Percentiles rank a stretch among this genome's conserved stretches.
phyloP scores from a whole-genome alignment of 306 rosid species.

The Phaseolus lunatus region DNA sequence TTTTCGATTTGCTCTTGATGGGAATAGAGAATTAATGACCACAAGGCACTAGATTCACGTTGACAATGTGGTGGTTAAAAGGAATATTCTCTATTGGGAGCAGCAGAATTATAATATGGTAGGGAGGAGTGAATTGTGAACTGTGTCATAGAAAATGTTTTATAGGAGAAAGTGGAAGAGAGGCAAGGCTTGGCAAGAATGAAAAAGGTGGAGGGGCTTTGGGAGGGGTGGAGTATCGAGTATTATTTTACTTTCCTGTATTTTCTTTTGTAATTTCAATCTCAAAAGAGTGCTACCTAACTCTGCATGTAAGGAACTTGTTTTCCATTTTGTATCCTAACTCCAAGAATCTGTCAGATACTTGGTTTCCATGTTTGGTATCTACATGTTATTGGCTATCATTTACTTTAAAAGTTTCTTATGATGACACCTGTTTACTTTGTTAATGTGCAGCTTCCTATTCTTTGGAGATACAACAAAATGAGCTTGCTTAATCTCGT shows the following conservation, averaged over 20 bases:
- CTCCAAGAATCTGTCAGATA: background rate
- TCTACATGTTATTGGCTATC: conserved; percentile 16
- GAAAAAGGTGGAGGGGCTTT: background rate
- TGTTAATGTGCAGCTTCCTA: conserved; percentile 74
- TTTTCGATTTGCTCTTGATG: background rate
- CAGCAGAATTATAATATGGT: background rate
- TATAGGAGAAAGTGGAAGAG: background rate
- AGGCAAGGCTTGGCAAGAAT: background rate
- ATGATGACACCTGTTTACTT: conserved; percentile 37
- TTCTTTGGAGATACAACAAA: conserved; percentile 85
- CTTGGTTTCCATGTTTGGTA: conserved; percentile 28
- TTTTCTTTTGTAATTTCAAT: conserved; percentile 1
- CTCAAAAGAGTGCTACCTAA: background rate
- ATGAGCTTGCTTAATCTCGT: conserved; percentile 94
- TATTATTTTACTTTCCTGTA: background rate
- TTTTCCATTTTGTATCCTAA: conserved; percentile 3
- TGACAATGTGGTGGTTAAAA: background rate
- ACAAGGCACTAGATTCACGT: background rate
- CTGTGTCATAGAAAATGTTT: conserved; percentile 1
- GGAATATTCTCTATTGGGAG: background rate
- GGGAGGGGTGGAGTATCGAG: background rate
- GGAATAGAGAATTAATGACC: background rate
- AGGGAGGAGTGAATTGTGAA: background rate
- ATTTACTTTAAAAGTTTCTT: conserved; percentile 20
- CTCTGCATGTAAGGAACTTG: background rate